Evolutionary conservation across 139 green algal species (phyloP).

Genomic region (Zygnema cylindricum): DNA sequence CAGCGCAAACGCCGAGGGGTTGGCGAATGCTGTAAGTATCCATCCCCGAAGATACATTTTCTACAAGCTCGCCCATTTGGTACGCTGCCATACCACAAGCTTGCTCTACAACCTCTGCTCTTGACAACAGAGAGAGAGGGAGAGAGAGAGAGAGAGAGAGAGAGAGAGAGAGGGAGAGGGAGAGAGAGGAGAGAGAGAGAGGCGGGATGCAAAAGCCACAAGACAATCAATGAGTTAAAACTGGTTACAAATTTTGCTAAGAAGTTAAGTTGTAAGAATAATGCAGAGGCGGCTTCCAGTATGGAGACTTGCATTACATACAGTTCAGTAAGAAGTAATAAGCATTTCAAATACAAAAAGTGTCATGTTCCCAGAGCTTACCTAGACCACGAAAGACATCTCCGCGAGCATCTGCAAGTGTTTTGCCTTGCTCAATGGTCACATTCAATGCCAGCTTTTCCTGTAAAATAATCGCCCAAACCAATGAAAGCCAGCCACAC

Average conservation of each 20-base stretch:
- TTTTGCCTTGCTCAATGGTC: slow-evolving; percentile 95
- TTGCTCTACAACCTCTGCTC: slow-evolving; percentile 91
- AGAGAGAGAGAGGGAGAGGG: slow-evolving; percentile 37
- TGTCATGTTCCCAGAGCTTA: too few relatives aligned
- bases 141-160: slow-evolving; percentile 32
- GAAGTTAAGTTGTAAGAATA: background rate
- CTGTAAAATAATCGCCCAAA: slow-evolving; percentile 54
- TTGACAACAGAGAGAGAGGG: slow-evolving; percentile 9
- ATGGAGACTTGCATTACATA: too few relatives aligned
- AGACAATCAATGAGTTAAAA: background rate
- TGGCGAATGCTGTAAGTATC: slow-evolving; percentile 92
- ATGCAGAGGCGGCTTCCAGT: background rate
- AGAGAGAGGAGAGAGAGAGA: background rate
- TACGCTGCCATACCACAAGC: slow-evolving; percentile 77
- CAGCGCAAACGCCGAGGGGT: slow-evolving; percentile 83
- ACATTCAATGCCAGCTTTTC: slow-evolving; percentile 85
- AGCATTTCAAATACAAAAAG: too few relatives aligned
- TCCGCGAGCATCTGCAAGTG: slow-evolving; percentile 85
- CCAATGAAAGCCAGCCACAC: too few relatives aligned
- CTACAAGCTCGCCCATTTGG: slow-evolving; percentile 83
- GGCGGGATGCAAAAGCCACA: slow-evolving; percentile 14
- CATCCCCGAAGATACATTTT: slow-evolving; percentile 90
- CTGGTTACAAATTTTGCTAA: background rate
- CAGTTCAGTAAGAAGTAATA: too few relatives aligned
- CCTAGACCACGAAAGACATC: slow-evolving; percentile 92